Base-by-base conservation (phyloP, 768 basidiomycete genomes). In the Mycena latifolia region DNA sequence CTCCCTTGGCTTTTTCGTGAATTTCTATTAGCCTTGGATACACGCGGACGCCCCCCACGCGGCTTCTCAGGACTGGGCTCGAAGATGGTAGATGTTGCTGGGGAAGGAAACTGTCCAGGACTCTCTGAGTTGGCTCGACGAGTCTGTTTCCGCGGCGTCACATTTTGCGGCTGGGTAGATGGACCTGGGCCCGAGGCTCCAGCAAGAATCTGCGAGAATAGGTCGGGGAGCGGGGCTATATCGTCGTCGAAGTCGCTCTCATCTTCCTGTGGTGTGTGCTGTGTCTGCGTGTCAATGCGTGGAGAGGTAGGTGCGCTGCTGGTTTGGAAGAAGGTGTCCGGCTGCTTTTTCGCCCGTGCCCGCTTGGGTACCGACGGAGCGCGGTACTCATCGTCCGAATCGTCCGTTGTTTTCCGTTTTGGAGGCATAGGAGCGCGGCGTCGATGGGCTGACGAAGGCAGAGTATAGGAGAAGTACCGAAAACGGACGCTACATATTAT, bases 111-210 rank as follows among this genome's bases (percentile, higher is more conserved):
- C 51, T 52, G 51, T 11, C 31, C 31, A 31, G 51, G 51, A 6
- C 5, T 74, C 43, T 70, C 74, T 22, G 75, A 77, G 63, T 71
- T 74, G 33, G 77, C 73, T 27, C 46, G 6, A 22, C 43, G 43
- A 8, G 31, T 33, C 31, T 45, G 20, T 45, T 45, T 45, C 22
- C n/a, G 43, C n/a, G 43, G 43, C 11, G 6, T 33, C 31, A 11
- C 31, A 41, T 6, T 41, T 17, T 41, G 14, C 15, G 39, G 39
- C 39, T 41, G 39, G 39, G 39, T n/a, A 41, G 39, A 15, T 5
- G 39, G 20, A 41, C 39, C 20, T n/a, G 39, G 20, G 20, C 8
- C 15, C 6, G 20, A 17, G 15, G 8, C 39, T 41, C 31, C 31
- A 33, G 31, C 31, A 5, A 33, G 31, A 5, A 33, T 33, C 31